A percentile compares a stretch with the other conserved stretches of the same genome.
phyloP scores from a whole-genome alignment of 305 asterid species.

The Fraxinus baroniana region DNA sequence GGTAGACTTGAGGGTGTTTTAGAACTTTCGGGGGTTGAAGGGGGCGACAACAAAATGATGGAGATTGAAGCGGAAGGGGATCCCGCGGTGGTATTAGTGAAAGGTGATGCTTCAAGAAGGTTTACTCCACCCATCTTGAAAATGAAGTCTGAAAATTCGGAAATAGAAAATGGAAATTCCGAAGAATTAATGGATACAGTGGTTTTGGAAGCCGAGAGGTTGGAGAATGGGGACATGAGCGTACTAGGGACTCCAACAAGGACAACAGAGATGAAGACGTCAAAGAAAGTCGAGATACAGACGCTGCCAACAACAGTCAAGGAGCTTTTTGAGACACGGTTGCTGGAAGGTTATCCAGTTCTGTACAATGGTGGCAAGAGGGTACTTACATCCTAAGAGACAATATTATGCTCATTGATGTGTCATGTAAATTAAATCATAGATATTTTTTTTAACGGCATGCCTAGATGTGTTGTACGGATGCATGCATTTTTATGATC shows the following conservation, averaged over 20 bases:
- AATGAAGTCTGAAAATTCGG: conserved; percentile 31
- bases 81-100: conserved; percentile 12
- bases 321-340: conserved; percentile 88
- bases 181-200: conserved; percentile 47
- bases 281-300: conserved; percentile 50
- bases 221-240: conserved; percentile 28
- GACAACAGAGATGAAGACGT: conserved; percentile 69
- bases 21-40: conserved; percentile 21
- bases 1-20: conserved; percentile 30
- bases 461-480: not conserved
- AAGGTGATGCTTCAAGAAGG: conserved; percentile 21
- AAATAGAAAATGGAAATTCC: conserved; percentile 30
- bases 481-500: not conserved
- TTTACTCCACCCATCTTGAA: conserved; percentile 42
- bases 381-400: conserved; percentile 36
- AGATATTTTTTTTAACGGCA: not conserved
- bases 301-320: conserved; percentile 78
- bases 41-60: conserved; percentile 39
- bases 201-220: conserved; percentile 50
- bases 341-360: conserved; percentile 94
- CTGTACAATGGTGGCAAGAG: conserved; percentile 94
- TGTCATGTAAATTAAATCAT: not conserved
- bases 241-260: conserved; percentile 38
- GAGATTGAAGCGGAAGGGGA: conserved; percentile 59
- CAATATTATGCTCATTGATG: not conserved